These are phyloP conservation scores for Metschnikowia chrysomelidarum DNA, from an alignment of 805 yeast species.

Conservation along the genomic window DNA sequence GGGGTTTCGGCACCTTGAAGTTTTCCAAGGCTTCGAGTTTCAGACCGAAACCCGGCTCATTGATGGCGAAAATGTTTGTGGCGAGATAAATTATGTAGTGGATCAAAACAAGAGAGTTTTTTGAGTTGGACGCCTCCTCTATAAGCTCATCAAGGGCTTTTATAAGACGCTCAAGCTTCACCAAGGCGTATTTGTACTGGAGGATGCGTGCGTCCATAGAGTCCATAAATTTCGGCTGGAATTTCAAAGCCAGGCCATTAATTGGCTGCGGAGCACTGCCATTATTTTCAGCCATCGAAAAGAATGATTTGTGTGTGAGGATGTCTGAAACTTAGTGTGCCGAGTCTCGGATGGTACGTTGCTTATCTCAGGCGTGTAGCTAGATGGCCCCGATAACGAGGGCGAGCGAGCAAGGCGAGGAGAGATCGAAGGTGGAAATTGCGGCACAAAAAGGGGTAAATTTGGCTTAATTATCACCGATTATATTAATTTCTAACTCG, in stretches of 20 bases:
- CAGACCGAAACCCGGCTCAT: constrained; percentile 30
- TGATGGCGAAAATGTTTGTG: constrained; percentile 36
- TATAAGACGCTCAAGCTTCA: constrained; percentile 42
- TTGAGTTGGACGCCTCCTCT: background rate
- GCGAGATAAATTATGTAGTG: constrained; percentile 35
- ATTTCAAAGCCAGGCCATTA: constrained; percentile 1
- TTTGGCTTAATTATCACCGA: no score
- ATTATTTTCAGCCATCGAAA: constrained; percentile 1
- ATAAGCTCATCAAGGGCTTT: constrained; percentile 12
- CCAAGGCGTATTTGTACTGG: constrained; percentile 55
- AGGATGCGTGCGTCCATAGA: constrained; percentile 55
- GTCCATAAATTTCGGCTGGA: constrained; percentile 23
- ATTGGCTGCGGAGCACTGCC: background rate
- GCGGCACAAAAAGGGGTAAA: no score
- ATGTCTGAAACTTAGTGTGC: background rate
- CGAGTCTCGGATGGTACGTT: background rate
- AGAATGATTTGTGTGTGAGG: background rate
- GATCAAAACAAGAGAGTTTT: constrained; percentile 24
- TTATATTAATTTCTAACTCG: no score
- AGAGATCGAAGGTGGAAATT: no score
- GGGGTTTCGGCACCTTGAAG: constrained; percentile 26
- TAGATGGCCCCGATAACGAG: no score
- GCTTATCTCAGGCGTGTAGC: no score
- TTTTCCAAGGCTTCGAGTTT: constrained; percentile 29
- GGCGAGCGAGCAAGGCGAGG: no score